These are phyloP conservation scores for Achaetomiella virescens DNA, from an alignment of 495 filamentous ascomycete genomes.

Conservation along the genomic window DNA sequence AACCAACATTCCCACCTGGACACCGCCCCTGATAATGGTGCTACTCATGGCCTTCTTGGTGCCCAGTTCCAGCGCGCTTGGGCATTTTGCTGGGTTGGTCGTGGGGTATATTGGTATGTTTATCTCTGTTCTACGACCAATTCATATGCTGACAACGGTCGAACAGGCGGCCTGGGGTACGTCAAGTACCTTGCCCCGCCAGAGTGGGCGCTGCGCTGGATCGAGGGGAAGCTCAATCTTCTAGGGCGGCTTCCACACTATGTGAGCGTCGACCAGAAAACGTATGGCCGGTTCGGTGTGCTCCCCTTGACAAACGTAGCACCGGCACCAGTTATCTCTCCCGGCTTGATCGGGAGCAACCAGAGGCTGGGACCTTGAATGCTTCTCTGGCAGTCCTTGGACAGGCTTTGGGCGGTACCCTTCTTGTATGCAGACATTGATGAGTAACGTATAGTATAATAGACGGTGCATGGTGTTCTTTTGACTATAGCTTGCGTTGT, in stretches of 20 bases:
- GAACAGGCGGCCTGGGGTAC: conserved; percentile 70
- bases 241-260: conserved; percentile 79
- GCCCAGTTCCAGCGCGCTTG: conserved; percentile 74
- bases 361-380: conserved; percentile 59
- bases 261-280: conserved; percentile 89
- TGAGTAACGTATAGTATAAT: neutral
- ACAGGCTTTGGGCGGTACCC: neutral
- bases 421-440: neutral
- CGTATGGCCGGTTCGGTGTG: conserved; percentile 89
- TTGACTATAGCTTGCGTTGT: neutral
- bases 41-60: conserved; percentile 65
- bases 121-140: neutral
- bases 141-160: conserved; percentile 8
- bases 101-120: conserved; percentile 81
- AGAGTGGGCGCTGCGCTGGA: conserved; percentile 71
- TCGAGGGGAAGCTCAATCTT: conserved; percentile 79
- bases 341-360: conserved; percentile 53
- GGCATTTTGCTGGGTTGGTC: conserved; percentile 72
- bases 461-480: neutral
- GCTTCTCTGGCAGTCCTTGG: neutral
- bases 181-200: conserved; percentile 79
- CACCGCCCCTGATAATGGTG: conserved; percentile 69
- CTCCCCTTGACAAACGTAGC: conserved; percentile 54
- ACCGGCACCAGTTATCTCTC: conserved; percentile 34
- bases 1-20: conserved; percentile 84